These are phyloP conservation scores for Curvularia spicifera DNA, from an alignment of 2,329 filamentous ascomycete genomes.

Conservation along the genomic window DNA sequence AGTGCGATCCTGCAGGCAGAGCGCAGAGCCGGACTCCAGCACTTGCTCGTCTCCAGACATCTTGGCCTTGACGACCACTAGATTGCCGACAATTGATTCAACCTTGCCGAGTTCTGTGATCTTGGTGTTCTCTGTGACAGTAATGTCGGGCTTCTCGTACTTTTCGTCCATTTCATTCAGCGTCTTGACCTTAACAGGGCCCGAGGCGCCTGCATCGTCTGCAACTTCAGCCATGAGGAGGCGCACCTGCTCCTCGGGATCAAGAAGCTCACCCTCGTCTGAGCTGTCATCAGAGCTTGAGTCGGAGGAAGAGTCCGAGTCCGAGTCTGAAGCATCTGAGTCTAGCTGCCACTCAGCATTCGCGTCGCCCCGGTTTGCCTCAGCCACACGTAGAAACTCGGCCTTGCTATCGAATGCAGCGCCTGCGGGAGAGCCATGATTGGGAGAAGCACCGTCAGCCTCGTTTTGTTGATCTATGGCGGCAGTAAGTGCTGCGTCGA, in stretches of 20 bases:
- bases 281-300: slow-evolving; percentile 54
- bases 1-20: slow-evolving; percentile 77
- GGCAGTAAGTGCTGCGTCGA: slow-evolving; percentile 25
- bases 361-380: slow-evolving; percentile 55
- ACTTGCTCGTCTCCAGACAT: slow-evolving; percentile 83
- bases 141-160: slow-evolving; percentile 72
- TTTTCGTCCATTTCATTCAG: slow-evolving; percentile 74
- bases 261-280: slow-evolving; percentile 68
- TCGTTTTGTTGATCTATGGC: slow-evolving; percentile 22
- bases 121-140: slow-evolving; percentile 76
- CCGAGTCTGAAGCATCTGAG: slow-evolving; percentile 66
- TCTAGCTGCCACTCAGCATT: slow-evolving; percentile 82
- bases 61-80: slow-evolving; percentile 78
- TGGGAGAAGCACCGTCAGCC: slow-evolving; percentile 11
- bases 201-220: slow-evolving; percentile 76
- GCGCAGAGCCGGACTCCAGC: slow-evolving; percentile 80
- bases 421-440: neutral
- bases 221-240: slow-evolving; percentile 85
- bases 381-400: slow-evolving; percentile 55
- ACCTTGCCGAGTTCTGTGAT: slow-evolving; percentile 78
- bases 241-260: slow-evolving; percentile 80
- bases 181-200: slow-evolving; percentile 69
- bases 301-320: slow-evolving; percentile 53
- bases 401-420: slow-evolving; percentile 36
- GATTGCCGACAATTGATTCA: slow-evolving; percentile 78